Evolutionary conservation across 139 green algal species (phyloP), one percentile per base, ranked within the genome.

Genomic region (Coelastrella sp.): DNA sequence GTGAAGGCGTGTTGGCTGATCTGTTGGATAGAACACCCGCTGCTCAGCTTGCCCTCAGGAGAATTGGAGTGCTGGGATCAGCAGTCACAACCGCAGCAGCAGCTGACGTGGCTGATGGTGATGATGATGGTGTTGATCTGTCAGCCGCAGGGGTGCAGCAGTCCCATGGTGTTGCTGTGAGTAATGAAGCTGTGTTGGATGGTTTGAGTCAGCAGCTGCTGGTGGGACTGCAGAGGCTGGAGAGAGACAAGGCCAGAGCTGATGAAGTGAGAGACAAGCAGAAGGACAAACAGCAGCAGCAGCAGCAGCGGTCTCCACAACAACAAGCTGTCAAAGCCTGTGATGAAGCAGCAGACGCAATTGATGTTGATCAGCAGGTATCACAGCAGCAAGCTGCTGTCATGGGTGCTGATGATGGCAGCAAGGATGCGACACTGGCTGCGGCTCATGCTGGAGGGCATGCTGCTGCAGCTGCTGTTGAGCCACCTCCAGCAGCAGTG

Each of bases 11-110:
- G 62, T 40, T 77, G 79, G 37, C 60, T 41, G 62, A 62, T 8
- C 40, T 77, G 43, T 59, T 85, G 79, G 62, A 76, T 30, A 30
- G 79, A 4, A 43, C 40, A 4, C 60, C 79, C 6, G 79, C 62
- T 38, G 79, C 79, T 63, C 25, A 45, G 38, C 40, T 60, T 27
- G 63, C 79, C 34, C 63, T 77, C 30, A 34, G 19, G 32, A 21
- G 57, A 25, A 8, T 43, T 4, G 75, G 75, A 5, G 23, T 82
- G 53, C 35, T n/a, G 34, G 35, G 72, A 45, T 21, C 25, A 50
- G 11, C 13, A 25, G 27, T 21, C 0, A 32, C 23, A 60, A 21
- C n/a, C 13, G 41, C 27, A 40, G 27, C 71, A 71, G 25, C 62
- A 63, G 71, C 41, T 51, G 41, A 34, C 3, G 27, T 43, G 27